Percentiles rank a stretch among this genome's conserved stretches.
These are phyloP conservation scores for Rhododendron henanense DNA, from an alignment of 148 eudicot species.

Conservation along the genomic window DNA sequence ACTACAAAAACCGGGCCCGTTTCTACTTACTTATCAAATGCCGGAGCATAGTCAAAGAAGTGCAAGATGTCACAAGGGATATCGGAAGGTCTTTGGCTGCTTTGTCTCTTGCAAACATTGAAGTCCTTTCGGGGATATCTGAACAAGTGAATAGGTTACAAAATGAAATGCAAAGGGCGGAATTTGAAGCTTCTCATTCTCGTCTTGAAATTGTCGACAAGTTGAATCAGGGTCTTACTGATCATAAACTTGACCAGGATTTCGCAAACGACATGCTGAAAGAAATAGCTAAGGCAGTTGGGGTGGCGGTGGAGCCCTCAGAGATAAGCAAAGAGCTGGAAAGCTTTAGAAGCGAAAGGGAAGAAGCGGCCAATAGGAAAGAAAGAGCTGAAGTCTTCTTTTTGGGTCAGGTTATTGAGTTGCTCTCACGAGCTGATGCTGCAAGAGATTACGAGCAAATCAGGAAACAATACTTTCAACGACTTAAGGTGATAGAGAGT, in stretches of 20 bases:
- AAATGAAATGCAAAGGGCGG: conserved; percentile 36
- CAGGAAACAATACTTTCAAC: conserved; percentile 30
- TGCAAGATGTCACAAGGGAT: conserved; percentile 40
- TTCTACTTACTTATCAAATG: conserved; percentile 34
- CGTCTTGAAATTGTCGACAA: conserved; percentile 28
- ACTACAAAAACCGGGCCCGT: conserved; percentile 29
- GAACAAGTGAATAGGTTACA: conserved; percentile 31
- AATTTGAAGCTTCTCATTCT: conserved; percentile 30
- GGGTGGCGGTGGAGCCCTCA: conserved; percentile 30
- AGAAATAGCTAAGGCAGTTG: conserved; percentile 36
- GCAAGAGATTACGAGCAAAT: conserved; percentile 37
- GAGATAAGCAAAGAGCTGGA: conserved; percentile 36
- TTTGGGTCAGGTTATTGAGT: conserved; percentile 34
- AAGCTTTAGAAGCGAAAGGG: conserved; percentile 28
- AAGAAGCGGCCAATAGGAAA: conserved; percentile 33
- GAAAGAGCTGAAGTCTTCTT: conserved; percentile 38
- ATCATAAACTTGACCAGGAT: conserved; percentile 22
- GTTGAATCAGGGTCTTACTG: conserved; percentile 26
- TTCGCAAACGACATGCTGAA: conserved; percentile 35
- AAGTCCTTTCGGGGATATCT: conserved; percentile 29
- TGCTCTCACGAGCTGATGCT: conserved; percentile 42
- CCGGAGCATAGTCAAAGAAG: conserved; percentile 28
- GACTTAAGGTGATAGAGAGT: conserved; percentile 31
- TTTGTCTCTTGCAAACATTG: conserved; percentile 26
- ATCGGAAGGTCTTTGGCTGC: conserved; percentile 30